These are phyloP conservation scores for Shiraia sp. DNA, from an alignment of 2,329 filamentous ascomycete species.

Conservation along the genomic window DNA sequence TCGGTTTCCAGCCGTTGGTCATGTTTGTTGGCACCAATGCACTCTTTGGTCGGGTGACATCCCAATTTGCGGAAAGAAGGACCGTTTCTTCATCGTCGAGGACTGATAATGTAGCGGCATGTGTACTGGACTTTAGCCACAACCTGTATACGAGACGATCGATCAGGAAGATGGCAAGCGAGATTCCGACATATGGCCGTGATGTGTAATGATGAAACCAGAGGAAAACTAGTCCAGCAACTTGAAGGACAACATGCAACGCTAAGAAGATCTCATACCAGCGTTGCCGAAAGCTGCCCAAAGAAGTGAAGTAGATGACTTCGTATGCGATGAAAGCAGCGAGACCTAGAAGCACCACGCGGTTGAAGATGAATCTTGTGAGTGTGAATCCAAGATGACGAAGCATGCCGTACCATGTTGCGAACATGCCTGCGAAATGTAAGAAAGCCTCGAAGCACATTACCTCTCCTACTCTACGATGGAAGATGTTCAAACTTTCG, in stretches of 20 bases:
- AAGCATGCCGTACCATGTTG: slow-evolving; percentile 59
- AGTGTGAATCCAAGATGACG: slow-evolving; percentile 56
- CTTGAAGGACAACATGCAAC: slow-evolving; percentile 61
- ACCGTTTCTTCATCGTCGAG: slow-evolving; percentile 63
- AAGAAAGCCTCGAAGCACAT: slow-evolving; percentile 63
- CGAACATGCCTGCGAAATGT: slow-evolving; percentile 60
- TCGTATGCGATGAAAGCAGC: slow-evolving; percentile 62
- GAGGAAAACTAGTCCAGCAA: slow-evolving; percentile 58
- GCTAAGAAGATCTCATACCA: slow-evolving; percentile 68
- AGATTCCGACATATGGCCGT: slow-evolving; percentile 57
- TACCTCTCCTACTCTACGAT: slow-evolving; percentile 65
- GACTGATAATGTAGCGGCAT: slow-evolving; percentile 56
- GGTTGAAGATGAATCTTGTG: slow-evolving; percentile 55
- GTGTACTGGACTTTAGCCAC: slow-evolving; percentile 53
- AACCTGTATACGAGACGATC: slow-evolving; percentile 64
- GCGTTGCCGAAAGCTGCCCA: slow-evolving; percentile 61
- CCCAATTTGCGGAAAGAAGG: slow-evolving; percentile 53
- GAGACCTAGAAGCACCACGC: slow-evolving; percentile 59
- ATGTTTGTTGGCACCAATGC: slow-evolving; percentile 41
- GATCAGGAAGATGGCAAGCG: slow-evolving; percentile 60
- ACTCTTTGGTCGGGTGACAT: slow-evolving; percentile 20
- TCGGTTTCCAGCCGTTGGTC: slow-evolving; percentile 60
- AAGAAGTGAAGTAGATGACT: slow-evolving; percentile 64
- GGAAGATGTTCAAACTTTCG: slow-evolving; percentile 67
- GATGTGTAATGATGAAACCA: slow-evolving; percentile 62